phyloP scores from a whole-genome alignment of 1,284 basidiomycete genomes.

The Stygiomarasmius scandens region DNA sequence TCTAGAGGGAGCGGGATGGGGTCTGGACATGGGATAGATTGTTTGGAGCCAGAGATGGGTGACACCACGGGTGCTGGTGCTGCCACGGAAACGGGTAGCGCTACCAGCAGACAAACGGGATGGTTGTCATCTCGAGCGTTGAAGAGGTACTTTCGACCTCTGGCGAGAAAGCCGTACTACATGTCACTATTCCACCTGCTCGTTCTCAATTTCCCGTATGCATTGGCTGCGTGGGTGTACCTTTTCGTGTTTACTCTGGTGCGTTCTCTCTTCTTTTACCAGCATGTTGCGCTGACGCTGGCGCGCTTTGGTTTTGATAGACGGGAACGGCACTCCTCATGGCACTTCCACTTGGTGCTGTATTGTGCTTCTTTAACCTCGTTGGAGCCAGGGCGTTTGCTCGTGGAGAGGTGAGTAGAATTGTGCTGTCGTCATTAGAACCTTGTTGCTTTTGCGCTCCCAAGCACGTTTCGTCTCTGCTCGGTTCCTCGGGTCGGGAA shows the following conservation, averaged over 20 bases:
- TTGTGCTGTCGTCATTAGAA: too few species aligned
- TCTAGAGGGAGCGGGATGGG: slow-evolving; percentile 15
- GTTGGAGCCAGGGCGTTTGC: slow-evolving; percentile 71
- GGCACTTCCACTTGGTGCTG: slow-evolving; percentile 73
- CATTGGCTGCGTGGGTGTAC: slow-evolving; percentile 70
- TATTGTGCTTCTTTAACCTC: slow-evolving; percentile 75
- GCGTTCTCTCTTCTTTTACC: slow-evolving; percentile 26
- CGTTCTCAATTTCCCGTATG: slow-evolving; percentile 75
- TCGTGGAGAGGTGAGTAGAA: slow-evolving; percentile 57
- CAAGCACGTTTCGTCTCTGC: too few species aligned
- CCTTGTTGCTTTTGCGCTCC: too few species aligned
- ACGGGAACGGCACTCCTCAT: slow-evolving; percentile 75
- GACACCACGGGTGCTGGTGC: neutral
- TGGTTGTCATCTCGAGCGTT: slow-evolving; percentile 39
- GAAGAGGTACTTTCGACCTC: slow-evolving; percentile 64
- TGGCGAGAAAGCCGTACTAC: slow-evolving; percentile 58
- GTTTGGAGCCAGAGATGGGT: neutral
- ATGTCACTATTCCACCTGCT: slow-evolving; percentile 65
- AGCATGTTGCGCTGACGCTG: neutral
- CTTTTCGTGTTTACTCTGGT: slow-evolving; percentile 79
- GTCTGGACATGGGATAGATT: slow-evolving; percentile 9
- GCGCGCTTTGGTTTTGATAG: slow-evolving; percentile 36
- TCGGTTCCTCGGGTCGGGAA: too few species aligned
- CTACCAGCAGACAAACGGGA: slow-evolving; percentile 17
- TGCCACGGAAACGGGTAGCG: too few species aligned